Conservation (phyloP, 139 green algal species). For the Volvox africanus region DNA sequence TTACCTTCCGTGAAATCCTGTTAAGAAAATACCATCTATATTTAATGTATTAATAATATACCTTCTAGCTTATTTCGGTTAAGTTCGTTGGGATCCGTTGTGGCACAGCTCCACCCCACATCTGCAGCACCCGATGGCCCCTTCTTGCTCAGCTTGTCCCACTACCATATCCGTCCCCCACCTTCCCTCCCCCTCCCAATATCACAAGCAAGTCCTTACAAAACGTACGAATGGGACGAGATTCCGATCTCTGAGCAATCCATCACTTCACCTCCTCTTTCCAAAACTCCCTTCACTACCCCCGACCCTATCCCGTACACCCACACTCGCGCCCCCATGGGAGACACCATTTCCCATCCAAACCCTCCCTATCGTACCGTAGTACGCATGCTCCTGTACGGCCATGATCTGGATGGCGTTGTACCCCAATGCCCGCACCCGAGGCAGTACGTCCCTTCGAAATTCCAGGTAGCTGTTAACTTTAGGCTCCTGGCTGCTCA, state of each 20-base stretch:
- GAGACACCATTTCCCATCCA: not conserved
- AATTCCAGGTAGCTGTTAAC: constrained; percentile 98
- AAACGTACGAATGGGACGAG: too few species aligned
- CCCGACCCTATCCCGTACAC: not conserved
- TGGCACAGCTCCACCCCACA: too few species aligned
- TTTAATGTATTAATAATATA: too few species aligned
- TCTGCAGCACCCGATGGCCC: not conserved
- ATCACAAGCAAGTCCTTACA: not conserved
- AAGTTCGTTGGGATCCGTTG: too few species aligned
- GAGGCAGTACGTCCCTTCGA: constrained; percentile 90
- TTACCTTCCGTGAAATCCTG: too few species aligned
- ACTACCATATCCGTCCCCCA: not conserved
- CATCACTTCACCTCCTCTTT: not conserved
- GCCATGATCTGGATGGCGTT: constrained; percentile 99
- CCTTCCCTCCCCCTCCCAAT: not conserved
- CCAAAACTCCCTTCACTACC: not conserved
- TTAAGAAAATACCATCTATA: too few species aligned
- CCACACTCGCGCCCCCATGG: not conserved
- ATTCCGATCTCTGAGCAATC: not conserved
- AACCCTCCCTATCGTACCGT: constrained; percentile 54
- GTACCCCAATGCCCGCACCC: constrained; percentile 90
- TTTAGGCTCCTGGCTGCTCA: constrained; percentile 82
- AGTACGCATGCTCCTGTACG: constrained; percentile 93
- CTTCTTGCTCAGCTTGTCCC: not conserved
- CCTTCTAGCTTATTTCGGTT: too few species aligned